Evolutionary conservation across 169 alveolate species (phyloP), one percentile per base, ranked within the genome.

Genomic region (Pseudocohnilembus persalinus): DNA sequence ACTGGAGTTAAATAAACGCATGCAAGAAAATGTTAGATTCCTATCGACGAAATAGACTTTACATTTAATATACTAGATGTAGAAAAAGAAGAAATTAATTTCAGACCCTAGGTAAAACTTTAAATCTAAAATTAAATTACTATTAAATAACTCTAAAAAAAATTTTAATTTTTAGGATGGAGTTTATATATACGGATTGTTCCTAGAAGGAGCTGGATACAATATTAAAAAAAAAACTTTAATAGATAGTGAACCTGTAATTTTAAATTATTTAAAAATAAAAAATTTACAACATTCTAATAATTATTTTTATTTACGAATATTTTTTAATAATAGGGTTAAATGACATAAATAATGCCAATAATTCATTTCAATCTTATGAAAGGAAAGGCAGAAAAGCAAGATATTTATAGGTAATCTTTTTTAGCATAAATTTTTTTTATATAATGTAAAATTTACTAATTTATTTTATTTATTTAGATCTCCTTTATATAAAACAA

Each of bases 401-500:
- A 95, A 74, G 91, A 85, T 76, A 93, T 94, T 85, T 96, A 94
- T 93, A 77, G 74, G 90, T 86, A 86, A 78, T n/a, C n/a, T n/a
- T n/a, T n/a, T n/a, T 30, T 24, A 20, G 11, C 26, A 15, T 0
- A 34, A 85, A 79, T 20, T 85, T 82, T 80, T 83, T 75, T 77
- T 33, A 29, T 27, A 33, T 16, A 25, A 77, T 65, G 79, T 73
- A 81, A 85, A 75, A 75, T 75, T 31, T 4, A 26, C 25, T 24
- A 25, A 31, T 4, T 75, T 1, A 0, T 31, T 75, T 29, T 1
- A 33, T 0, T 1, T 1, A 77, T 88, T 49, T 75, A 88, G 90
- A 26, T 96, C 98, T 85, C 99, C 98, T 26, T 85, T 97, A 34
- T 97, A 95, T 88, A 97, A 97, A 89, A 97, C 99, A 29, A 88